These are phyloP conservation scores for Dothiorella sarmentorum DNA, from an alignment of 2,329 filamentous ascomycete species.

Conservation along the genomic window DNA sequence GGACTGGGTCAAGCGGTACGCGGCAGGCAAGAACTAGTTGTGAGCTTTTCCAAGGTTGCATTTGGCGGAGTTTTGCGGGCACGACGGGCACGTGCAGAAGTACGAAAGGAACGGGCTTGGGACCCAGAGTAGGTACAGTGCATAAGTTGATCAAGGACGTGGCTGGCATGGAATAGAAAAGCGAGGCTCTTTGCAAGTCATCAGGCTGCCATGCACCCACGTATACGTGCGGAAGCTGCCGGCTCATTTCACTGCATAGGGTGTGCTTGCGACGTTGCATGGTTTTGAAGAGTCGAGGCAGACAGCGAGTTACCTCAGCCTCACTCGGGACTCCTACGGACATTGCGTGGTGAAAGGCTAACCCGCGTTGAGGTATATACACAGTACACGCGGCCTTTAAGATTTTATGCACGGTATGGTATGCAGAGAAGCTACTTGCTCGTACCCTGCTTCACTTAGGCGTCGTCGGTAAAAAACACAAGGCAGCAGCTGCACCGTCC, in stretches of 20 bases:
- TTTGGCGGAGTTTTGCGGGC: conserved; percentile 13
- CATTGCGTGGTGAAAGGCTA: neutral
- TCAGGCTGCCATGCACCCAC: conserved; percentile 6
- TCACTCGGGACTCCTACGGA: conserved; percentile 10
- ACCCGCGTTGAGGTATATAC: neutral
- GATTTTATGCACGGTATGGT: conserved; percentile 7
- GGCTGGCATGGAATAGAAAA: neutral
- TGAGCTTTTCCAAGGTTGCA: neutral
- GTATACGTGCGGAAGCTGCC: conserved; percentile 8
- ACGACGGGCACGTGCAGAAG: conserved; percentile 1
- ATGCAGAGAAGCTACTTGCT: neutral
- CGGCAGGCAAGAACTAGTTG: conserved; percentile 42
- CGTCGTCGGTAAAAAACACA: neutral
- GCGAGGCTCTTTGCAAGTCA: neutral
- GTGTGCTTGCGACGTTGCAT: conserved; percentile 7
- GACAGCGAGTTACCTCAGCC: neutral
- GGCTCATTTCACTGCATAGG: conserved; percentile 13
- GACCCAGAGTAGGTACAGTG: neutral
- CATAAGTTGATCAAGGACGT: neutral
- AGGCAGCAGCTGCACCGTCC: conserved; percentile 1
- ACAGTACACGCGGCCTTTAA: neutral
- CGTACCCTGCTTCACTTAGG: neutral
- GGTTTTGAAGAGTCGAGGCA: neutral
- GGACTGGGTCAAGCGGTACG: conserved; percentile 72
- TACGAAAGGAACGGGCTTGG: neutral